phyloP scores from a whole-genome alignment of 176 grass and related monocot genomes.

The Carex cristatella region DNA sequence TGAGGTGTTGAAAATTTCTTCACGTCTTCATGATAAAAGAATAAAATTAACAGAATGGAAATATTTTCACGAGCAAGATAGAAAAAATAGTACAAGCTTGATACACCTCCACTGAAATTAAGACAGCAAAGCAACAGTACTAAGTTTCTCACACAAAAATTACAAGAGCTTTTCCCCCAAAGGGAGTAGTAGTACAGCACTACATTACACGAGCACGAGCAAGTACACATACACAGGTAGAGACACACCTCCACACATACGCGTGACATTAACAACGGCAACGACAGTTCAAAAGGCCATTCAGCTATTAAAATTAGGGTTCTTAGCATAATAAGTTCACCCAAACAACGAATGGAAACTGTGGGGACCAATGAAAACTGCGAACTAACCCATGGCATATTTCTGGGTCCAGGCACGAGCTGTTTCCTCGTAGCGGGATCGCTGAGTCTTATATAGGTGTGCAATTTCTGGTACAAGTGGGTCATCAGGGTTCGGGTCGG shows the following conservation, averaged over 20 bases:
- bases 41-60: background rate
- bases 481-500: slow-evolving; percentile 61
- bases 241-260: background rate
- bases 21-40: background rate
- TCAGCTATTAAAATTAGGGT: slow-evolving; percentile 16
- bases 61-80: background rate
- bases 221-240: slow-evolving; percentile 1
- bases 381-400: slow-evolving; percentile 29
- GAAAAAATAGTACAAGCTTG: background rate
- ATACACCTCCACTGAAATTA: slow-evolving; percentile 1
- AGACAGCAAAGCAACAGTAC: background rate
- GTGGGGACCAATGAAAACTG: background rate
- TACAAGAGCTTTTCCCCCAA: slow-evolving; percentile 5
- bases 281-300: slow-evolving; percentile 11
- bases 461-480: slow-evolving; percentile 74
- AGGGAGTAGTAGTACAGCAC: slow-evolving; percentile 6
- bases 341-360: background rate
- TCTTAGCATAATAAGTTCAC: slow-evolving; percentile 14
- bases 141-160: slow-evolving; percentile 14
- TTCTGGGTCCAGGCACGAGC: slow-evolving; percentile 37
- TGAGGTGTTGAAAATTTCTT: background rate
- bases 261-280: background rate
- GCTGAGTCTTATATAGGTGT: slow-evolving; percentile 47
- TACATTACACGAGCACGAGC: slow-evolving; percentile 8
- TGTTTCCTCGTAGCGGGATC: slow-evolving; percentile 31